Conservation (phyloP, 1,139 yeast species). For the Suhomyces panamericanus region DNA sequence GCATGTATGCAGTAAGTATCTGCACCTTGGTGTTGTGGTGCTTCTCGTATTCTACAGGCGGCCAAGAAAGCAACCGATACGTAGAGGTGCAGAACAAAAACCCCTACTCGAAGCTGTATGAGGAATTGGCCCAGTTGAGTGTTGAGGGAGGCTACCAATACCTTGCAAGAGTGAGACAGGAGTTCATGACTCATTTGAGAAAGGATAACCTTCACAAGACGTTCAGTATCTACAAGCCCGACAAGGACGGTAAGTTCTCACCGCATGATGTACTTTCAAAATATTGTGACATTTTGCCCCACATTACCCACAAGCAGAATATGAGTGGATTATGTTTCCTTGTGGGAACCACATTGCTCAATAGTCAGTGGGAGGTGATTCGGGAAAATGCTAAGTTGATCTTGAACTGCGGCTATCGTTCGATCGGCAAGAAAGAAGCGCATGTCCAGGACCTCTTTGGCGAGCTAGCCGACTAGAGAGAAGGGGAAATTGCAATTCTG, state of each 20-base stretch:
- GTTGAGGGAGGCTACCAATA: constrained; percentile 33
- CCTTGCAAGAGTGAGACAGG: constrained; percentile 37
- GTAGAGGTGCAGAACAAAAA: constrained; percentile 16
- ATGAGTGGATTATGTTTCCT: constrained; percentile 50
- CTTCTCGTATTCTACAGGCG: constrained; percentile 41
- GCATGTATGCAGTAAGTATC: constrained; percentile 46
- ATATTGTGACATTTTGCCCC: constrained; percentile 44
- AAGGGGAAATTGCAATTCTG: not conserved
- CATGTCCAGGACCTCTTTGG: constrained; percentile 55
- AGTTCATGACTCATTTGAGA: constrained; percentile 22
- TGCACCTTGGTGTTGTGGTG: constrained; percentile 53
- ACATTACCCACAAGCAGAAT: constrained; percentile 44
- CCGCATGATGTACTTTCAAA: constrained; percentile 39
- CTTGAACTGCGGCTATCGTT: constrained; percentile 57
- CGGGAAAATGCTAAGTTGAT: constrained; percentile 59
- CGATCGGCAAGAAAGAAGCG: constrained; percentile 51
- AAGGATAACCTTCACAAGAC: constrained; percentile 25
- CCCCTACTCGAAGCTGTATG: constrained; percentile 18
- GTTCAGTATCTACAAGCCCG: constrained; percentile 29
- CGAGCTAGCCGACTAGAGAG: constrained; percentile 14
- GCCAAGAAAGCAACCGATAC: constrained; percentile 38
- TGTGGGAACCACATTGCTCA: constrained; percentile 42
- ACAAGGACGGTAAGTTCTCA: constrained; percentile 17
- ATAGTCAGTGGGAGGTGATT: constrained; percentile 61
- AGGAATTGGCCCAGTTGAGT: constrained; percentile 25